These are phyloP conservation scores for Cichorium intybus DNA, from an alignment of 140 eudicot species.

Conservation along the genomic window DNA sequence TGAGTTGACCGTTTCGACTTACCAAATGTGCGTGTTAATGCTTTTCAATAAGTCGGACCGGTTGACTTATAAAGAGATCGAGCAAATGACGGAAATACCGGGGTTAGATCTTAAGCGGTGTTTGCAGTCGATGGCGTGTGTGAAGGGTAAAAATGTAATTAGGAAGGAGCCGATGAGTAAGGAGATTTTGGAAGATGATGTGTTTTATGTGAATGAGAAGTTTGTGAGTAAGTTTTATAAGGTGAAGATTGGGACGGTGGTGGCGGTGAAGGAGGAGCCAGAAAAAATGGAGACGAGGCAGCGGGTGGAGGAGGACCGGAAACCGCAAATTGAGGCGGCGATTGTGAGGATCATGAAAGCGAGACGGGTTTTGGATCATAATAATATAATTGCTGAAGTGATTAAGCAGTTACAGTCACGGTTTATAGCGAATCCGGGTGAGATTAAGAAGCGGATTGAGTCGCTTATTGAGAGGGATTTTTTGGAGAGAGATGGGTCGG, in stretches of 20 bases:
- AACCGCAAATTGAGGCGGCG: constrained; percentile 54
- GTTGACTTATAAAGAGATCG: constrained; percentile 43
- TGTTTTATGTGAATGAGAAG: constrained; percentile 45
- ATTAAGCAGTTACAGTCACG: constrained; percentile 50
- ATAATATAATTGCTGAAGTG: constrained; percentile 46
- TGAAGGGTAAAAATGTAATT: constrained; percentile 58
- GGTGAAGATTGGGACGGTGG: constrained; percentile 51
- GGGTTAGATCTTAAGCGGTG: constrained; percentile 50
- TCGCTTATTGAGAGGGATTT: constrained; percentile 49
- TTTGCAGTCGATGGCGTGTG: constrained; percentile 58
- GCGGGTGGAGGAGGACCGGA: constrained; percentile 37
- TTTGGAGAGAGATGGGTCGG: constrained; percentile 44
- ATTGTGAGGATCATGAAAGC: constrained; percentile 55
- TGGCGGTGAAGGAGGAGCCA: constrained; percentile 56
- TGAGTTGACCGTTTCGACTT: constrained; percentile 54
- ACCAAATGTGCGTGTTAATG: constrained; percentile 62
- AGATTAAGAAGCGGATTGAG: constrained; percentile 51
- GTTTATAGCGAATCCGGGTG: constrained; percentile 49
- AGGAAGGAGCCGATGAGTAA: constrained; percentile 60
- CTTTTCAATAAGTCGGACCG: constrained; percentile 42
- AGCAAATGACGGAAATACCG: constrained; percentile 55
- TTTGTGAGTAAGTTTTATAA: constrained; percentile 43
- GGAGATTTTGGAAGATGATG: constrained; percentile 44
- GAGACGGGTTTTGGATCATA: constrained; percentile 43
- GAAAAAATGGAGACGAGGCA: constrained; percentile 45